A percentile compares a stretch with the other conserved stretches of the same genome.
Evolutionary conservation across 805 yeast genomes (phyloP).

Genomic region (Saccharomyces mikatae): DNA sequence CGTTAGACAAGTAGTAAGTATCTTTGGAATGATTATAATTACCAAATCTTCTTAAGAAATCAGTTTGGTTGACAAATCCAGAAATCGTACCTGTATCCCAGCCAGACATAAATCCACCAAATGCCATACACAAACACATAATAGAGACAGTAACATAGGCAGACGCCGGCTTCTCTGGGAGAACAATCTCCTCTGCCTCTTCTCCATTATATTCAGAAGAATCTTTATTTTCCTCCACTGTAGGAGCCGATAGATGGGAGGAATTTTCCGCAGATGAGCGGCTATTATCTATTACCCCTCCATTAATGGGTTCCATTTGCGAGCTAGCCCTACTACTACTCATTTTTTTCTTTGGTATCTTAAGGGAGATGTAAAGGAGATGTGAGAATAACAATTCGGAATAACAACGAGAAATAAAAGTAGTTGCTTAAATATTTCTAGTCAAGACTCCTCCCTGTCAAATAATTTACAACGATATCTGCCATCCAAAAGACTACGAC

Average conservation of each 20-base stretch:
- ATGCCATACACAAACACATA: constrained; percentile 28
- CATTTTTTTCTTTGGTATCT: too few relatives aligned
- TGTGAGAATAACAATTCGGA: too few relatives aligned
- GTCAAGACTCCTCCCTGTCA: not conserved
- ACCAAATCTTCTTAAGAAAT: constrained; percentile 51
- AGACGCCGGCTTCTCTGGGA: constrained; percentile 18
- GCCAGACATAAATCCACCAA: constrained; percentile 42
- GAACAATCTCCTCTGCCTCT: not conserved
- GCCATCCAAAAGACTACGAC: too few relatives aligned
- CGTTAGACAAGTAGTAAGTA: constrained; percentile 35
- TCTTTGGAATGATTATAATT: constrained; percentile 34
- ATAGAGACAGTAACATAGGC: constrained; percentile 30
- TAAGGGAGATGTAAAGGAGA: too few relatives aligned
- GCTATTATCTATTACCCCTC: too few relatives aligned
- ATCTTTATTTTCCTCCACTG: not conserved
- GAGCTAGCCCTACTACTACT: too few relatives aligned
- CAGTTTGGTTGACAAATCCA: constrained; percentile 55
- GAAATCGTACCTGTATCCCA: constrained; percentile 75
- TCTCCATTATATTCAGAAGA: not conserved
- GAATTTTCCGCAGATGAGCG: not conserved
- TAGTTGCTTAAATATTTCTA: not conserved
- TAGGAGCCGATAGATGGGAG: not conserved
- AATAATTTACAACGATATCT: too few relatives aligned
- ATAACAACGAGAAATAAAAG: too few relatives aligned
- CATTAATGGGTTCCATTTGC: too few relatives aligned